A percentile compares a stretch with the other conserved stretches of the same genome.
phyloP scores from a whole-genome alignment of 345 rosid species.

The rapeseed (Brassica napus) region DNA sequence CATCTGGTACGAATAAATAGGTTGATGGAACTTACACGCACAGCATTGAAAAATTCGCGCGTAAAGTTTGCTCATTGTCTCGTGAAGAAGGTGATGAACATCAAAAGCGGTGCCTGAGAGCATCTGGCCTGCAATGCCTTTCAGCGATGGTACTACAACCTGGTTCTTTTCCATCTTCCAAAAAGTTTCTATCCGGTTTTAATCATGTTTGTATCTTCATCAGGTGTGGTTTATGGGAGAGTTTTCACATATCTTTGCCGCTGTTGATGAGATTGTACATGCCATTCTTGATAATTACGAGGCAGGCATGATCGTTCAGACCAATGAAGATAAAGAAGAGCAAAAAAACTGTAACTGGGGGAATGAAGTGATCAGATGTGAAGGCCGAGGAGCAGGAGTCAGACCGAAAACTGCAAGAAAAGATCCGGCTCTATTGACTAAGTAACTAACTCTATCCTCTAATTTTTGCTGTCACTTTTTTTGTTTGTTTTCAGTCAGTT shows the following conservation, averaged over 20 bases:
- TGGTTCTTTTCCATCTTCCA: neutral
- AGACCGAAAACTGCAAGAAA: slow-evolving; percentile 67
- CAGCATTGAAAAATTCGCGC: slow-evolving; percentile 71
- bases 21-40: slow-evolving; percentile 76
- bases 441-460: slow-evolving; percentile 43
- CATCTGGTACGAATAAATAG: slow-evolving; percentile 45
- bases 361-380: slow-evolving; percentile 89
- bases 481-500: neutral
- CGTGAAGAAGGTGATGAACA: slow-evolving; percentile 54
- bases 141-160: slow-evolving; percentile 77
- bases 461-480: neutral
- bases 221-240: slow-evolving; percentile 95
- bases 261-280: slow-evolving; percentile 81
- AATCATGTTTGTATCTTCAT: slow-evolving; percentile 23
- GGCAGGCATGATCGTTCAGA: slow-evolving; percentile 46
- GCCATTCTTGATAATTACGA: slow-evolving; percentile 81
- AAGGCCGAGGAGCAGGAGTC: slow-evolving; percentile 62
- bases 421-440: slow-evolving; percentile 74
- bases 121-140: slow-evolving; percentile 87
- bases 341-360: slow-evolving; percentile 77
- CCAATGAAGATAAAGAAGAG: slow-evolving; percentile 58
- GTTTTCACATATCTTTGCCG: slow-evolving; percentile 68
- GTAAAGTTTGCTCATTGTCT: slow-evolving; percentile 70
- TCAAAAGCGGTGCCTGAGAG: slow-evolving; percentile 57
- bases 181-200: neutral